Base-by-base conservation (phyloP, 371 early-diverging fungal species). In the Fennellomyces sp. region DNA sequence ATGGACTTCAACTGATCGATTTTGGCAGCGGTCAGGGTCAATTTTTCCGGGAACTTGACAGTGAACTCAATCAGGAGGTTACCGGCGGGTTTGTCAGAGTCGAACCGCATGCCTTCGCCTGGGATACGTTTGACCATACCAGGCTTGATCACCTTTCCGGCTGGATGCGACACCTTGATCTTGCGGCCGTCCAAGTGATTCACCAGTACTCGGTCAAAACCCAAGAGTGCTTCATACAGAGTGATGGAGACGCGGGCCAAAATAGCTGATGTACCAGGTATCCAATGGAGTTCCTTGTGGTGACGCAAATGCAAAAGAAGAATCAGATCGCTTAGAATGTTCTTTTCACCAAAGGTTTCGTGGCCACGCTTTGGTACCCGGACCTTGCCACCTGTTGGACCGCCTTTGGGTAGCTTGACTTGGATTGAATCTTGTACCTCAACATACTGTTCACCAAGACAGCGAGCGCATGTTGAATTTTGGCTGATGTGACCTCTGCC, bases 71-170 rank as follows among this genome's bases (percentile, higher is more conserved):
- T 72, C 74, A 88, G 92, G 23, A 98, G 79, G 78, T 95, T 90
- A 50, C 99, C 99, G 67, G 87, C 86, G 66, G 91, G 92, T 56
- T 94, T 94, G 27, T 89, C 82, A 66, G 86, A 87, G 81, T 86
- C 89, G 62, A 83, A 86, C 33, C 98, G 99, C 97, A 98, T 97
- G 56, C 98, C 98, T 80, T 98, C 96, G 62, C 87, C 84, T 49
- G 68, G 73, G 63, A 97, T 88, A 63, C 82, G 80, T 81, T 95
- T 97, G 48, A 88, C 74, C 64, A 91, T 90, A 26, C 84, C 87
- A 27, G 97, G 98, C 68, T 86, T 88, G 70, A 98, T 95, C 27
- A 91, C 88, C 66, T 91, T 88, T 28, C 97, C 97, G 35, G 97
- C 92, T 23, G 92, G 80, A 60, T 96, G 91, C 41, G 72, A 81